Evolutionary conservation across 805 yeast genomes (phyloP).

Genomic region (Metschnikowia amazonensis): DNA sequence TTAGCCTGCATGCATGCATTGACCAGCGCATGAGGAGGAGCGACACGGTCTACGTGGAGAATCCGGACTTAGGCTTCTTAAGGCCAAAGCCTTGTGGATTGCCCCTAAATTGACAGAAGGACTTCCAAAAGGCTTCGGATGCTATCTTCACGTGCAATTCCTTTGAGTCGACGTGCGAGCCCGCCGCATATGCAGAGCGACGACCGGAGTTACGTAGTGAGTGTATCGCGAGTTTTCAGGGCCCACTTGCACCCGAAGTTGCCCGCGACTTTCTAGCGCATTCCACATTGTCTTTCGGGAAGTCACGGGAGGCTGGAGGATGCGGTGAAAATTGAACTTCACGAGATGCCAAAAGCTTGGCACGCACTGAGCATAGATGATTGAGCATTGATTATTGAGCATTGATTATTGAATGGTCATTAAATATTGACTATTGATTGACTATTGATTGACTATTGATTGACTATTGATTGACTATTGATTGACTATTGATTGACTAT

Average conservation of each 20-base stretch:
- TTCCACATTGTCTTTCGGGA: not conserved
- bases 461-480: no score
- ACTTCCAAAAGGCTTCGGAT: no score
- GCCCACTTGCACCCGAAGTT: not conserved
- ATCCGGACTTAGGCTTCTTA: not conserved
- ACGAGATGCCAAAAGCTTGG: no score
- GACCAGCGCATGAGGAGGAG: not conserved
- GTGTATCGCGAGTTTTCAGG: not conserved
- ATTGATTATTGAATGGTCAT: no score
- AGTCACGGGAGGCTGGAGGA: not conserved
- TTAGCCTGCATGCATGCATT: slow-evolving; percentile 1
- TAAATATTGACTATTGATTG: no score
- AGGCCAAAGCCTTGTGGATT: not conserved
- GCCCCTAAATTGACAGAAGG: no score
- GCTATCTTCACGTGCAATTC: not conserved
- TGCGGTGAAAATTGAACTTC: no score
- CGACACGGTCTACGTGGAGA: not conserved
- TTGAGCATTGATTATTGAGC: no score
- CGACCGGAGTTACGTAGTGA: not conserved
- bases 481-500: no score
- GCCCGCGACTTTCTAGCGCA: not conserved
- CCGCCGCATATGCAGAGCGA: not conserved
- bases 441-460: no score
- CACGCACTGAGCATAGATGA: no score
- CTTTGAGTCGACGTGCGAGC: not conserved